Conservation (phyloP, 2,329 filamentous ascomycete genomes). For the Anthostomella pinea region DNA sequence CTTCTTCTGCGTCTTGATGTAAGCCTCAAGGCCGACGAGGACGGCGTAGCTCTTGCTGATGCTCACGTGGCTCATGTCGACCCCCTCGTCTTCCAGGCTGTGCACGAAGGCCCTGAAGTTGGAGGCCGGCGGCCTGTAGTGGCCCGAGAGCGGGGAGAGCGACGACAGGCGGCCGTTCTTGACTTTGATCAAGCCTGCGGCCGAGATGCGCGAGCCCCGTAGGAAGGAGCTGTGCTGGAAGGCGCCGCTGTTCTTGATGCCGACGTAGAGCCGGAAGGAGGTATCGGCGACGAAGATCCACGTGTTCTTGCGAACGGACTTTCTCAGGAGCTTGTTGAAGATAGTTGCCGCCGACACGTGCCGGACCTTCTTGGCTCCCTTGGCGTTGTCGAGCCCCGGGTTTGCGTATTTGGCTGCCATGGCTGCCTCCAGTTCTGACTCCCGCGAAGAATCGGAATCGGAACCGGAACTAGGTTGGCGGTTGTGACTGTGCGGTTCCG, state of each 20-base stretch:
- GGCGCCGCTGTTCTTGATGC: conserved; percentile 82
- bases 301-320: conserved; percentile 79
- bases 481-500: conserved; percentile 18
- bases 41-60: conserved; percentile 82
- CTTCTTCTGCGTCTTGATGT: conserved; percentile 65
- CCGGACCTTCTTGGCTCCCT: conserved; percentile 51
- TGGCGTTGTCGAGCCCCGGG: conserved; percentile 58
- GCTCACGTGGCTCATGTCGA: conserved; percentile 75
- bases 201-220: conserved; percentile 75
- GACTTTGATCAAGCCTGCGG: conserved; percentile 82
- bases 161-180: conserved; percentile 74
- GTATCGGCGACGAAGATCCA: conserved; percentile 95
- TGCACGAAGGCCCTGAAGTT: conserved; percentile 83
- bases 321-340: conserved; percentile 74
- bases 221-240: conserved; percentile 93
- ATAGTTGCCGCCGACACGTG: conserved; percentile 70
- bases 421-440: conserved; percentile 54
- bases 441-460: conserved; percentile 36
- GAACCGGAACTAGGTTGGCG: conserved; percentile 1
- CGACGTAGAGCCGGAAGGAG: conserved; percentile 79
- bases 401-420: conserved; percentile 64
- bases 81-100: conserved; percentile 67
- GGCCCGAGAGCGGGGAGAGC: conserved; percentile 70
- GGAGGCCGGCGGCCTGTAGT: conserved; percentile 79
- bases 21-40: conserved; percentile 78